These are phyloP conservation scores for Penicillium parvum DNA, from an alignment of 495 filamentous ascomycete genomes.

Conservation along the genomic window DNA sequence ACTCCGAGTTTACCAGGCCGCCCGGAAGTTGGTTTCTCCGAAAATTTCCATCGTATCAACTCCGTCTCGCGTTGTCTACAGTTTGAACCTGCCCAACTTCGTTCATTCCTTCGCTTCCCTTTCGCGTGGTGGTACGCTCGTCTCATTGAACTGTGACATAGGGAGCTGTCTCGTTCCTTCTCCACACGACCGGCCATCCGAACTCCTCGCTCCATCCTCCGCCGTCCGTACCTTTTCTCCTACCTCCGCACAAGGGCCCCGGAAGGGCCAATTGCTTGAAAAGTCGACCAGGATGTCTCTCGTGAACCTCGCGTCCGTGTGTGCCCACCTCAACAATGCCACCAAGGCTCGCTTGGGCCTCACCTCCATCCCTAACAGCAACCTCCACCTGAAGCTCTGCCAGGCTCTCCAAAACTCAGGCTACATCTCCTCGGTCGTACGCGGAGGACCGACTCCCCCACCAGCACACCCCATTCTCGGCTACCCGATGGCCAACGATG, in stretches of 20 bases:
- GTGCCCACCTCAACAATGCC: constrained; percentile 93
- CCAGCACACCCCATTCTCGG: constrained; percentile 49
- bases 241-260: constrained; percentile 13
- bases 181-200: not conserved
- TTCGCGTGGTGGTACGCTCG: not conserved
- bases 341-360: constrained; percentile 79
- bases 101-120: not conserved
- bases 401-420: constrained; percentile 78
- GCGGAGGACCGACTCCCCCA: constrained; percentile 66
- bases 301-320: constrained; percentile 71
- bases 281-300: constrained; percentile 69
- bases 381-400: constrained; percentile 70
- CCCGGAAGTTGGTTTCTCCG: constrained; percentile 36
- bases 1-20: not conserved
- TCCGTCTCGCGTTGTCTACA: constrained; percentile 14
- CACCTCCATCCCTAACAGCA: constrained; percentile 79
- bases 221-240: constrained; percentile 4
- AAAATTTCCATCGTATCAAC: constrained; percentile 38
- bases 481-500: constrained; percentile 36
- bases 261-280: constrained; percentile 21
- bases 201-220: not conserved
- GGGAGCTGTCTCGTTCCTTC: too few relatives aligned
- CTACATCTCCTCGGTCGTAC: constrained; percentile 76
- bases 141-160: too few relatives aligned
- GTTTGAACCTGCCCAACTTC: constrained; percentile 3